phyloP scores from a whole-genome alignment of 331 rosid species.

The Quercus lobata region DNA sequence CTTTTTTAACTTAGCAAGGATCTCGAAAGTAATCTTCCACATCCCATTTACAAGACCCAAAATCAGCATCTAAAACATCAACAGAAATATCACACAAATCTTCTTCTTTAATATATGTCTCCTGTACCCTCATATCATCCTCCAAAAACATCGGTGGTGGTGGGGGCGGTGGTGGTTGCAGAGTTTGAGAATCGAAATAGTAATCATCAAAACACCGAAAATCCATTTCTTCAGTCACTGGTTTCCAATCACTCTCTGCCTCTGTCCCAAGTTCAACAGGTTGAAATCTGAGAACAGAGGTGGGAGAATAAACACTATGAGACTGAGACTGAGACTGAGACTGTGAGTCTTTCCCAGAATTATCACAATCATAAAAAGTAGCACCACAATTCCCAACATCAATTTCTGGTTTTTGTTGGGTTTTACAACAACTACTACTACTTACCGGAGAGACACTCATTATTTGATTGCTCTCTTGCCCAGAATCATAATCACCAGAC shows the following conservation, averaged over 20 bases:
- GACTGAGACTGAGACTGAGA: slow-evolving; percentile 25
- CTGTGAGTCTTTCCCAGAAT: slow-evolving; percentile 14
- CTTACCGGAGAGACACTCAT: not conserved
- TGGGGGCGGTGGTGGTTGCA: not conserved
- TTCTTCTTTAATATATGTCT: not conserved
- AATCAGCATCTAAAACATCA: slow-evolving; percentile 32
- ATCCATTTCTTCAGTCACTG: not conserved
- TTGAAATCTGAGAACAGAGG: slow-evolving; percentile 46
- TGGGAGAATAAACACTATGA: slow-evolving; percentile 44
- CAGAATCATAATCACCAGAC: too few species aligned
- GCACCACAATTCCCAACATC: not conserved
- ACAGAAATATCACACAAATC: slow-evolving; percentile 30
- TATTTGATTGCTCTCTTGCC: not conserved
- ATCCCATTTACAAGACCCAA: slow-evolving; percentile 71
- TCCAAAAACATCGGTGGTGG: slow-evolving; percentile 17
- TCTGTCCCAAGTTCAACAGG: slow-evolving; percentile 8
- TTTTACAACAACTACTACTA: not conserved
- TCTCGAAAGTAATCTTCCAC: slow-evolving; percentile 52
- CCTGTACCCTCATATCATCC: slow-evolving; percentile 18
- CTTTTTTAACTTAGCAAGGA: not conserved
- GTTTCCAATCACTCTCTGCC: slow-evolving; percentile 19
- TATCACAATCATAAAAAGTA: slow-evolving; percentile 13
- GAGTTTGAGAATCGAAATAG: slow-evolving; percentile 3
- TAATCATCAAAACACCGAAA: slow-evolving; percentile 6
- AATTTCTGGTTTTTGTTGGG: not conserved